Evolutionary conservation across 345 rosid genomes (phyloP).

Genomic region (Brassica napus): DNA sequence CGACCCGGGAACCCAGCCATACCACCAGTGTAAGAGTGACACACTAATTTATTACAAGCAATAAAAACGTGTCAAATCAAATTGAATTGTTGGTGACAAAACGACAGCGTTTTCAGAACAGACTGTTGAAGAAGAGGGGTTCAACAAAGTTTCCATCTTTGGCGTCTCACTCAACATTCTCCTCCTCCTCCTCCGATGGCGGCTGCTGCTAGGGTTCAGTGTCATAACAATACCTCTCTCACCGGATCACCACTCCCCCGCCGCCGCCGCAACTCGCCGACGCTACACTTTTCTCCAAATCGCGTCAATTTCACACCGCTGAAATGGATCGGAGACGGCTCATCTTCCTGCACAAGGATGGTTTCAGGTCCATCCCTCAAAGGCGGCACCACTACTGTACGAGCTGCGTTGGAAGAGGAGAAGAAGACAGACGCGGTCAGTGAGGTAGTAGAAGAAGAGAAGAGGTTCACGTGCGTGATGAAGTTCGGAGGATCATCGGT

Average conservation of each 20-base stretch:
- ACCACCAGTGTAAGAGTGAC: not conserved
- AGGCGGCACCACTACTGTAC: not conserved
- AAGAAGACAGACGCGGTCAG: conserved; percentile 25
- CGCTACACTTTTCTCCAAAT: conserved; percentile 26
- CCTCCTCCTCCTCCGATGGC: conserved; percentile 37
- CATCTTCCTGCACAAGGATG: not conserved
- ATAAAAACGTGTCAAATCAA: not conserved
- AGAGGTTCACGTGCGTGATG: conserved; percentile 75
- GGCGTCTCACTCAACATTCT: conserved; percentile 2
- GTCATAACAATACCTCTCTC: conserved; percentile 25
- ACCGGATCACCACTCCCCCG: conserved; percentile 21
- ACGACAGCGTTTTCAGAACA: not conserved
- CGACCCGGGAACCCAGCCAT: too few species aligned
- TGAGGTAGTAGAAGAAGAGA: conserved; percentile 42
- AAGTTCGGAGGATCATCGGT: conserved; percentile 97
- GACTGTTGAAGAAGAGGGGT: not conserved
- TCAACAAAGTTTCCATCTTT: not conserved
- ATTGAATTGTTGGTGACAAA: not conserved
- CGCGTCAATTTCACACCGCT: conserved; percentile 29
- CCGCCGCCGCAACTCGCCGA: conserved; percentile 34
- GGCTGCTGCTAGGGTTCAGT: conserved; percentile 40
- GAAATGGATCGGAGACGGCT: conserved; percentile 35
- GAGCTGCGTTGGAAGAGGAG: conserved; percentile 40
- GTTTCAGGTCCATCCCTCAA: conserved; percentile 17
- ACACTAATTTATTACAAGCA: not conserved